phyloP scores from a whole-genome alignment of 78 protist genomes.

The Cavenderia fasciculata region DNA sequence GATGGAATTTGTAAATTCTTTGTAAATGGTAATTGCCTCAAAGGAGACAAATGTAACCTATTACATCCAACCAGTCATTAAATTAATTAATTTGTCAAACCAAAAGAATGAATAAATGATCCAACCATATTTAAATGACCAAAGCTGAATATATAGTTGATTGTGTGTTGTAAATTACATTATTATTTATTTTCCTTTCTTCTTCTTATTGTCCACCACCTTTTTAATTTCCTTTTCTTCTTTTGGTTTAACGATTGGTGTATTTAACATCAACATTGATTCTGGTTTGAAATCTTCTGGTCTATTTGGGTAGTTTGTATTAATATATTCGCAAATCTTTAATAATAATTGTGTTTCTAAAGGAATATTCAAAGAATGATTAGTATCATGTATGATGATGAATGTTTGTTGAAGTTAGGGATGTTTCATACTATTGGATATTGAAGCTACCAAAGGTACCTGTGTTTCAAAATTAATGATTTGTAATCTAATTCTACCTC shows the following conservation, averaged over 20 bases:
- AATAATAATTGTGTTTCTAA: conserved; percentile 37
- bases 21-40: conserved; percentile 6
- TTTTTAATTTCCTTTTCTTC: conserved; percentile 5
- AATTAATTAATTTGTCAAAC: too few relatives aligned
- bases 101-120: too few relatives aligned
- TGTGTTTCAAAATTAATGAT: background rate
- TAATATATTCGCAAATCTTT: conserved; percentile 34
- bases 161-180: too few relatives aligned
- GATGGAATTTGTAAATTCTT: background rate
- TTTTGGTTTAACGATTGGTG: background rate
- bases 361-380: background rate
- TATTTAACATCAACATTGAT: background rate
- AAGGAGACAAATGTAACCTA: conserved; percentile 17
- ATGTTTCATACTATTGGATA: conserved; percentile 34
- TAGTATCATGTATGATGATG: background rate
- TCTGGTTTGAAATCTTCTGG: conserved; percentile 68
- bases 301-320: conserved; percentile 39
- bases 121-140: too few relatives aligned
- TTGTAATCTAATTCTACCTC: conserved; percentile 63
- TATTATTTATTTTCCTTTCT: background rate
- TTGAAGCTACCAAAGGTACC: background rate
- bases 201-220: conserved; percentile 11
- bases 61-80: too few relatives aligned
- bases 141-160: too few relatives aligned
- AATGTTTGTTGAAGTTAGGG: background rate